These are phyloP conservation scores for Effrenium voratum DNA, from an alignment of 73 alveolate genomes.

Conservation along the genomic window DNA sequence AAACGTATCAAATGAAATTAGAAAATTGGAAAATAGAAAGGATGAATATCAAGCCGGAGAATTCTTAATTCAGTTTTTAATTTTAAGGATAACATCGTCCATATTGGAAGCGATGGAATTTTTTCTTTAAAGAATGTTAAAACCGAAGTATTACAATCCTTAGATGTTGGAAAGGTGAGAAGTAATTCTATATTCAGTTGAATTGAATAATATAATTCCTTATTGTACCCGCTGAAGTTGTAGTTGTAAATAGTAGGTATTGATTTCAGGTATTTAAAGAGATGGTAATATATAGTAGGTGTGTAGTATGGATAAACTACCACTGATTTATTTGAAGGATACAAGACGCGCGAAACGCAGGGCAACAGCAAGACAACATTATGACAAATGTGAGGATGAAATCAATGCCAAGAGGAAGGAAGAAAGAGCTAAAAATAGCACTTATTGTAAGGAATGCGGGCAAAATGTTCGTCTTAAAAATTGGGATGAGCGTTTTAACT, in stretches of 20 bases:
- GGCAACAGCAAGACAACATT: not conserved
- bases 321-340: not conserved
- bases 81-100: not conserved
- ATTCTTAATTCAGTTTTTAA: not conserved
- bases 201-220: too few relatives aligned
- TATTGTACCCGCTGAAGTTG: too few relatives aligned
- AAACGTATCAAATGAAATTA: not conserved
- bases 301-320: not conserved
- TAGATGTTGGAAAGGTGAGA: not conserved
- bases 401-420: not conserved
- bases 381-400: not conserved
- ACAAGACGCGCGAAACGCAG: not conserved
- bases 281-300: not conserved
- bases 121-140: not conserved
- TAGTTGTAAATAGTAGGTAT: not conserved
- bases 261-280: not conserved
- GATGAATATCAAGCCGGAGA: not conserved
- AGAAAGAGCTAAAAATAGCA: not conserved
- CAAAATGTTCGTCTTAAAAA: not conserved
- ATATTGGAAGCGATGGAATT: not conserved
- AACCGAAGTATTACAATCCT: not conserved
- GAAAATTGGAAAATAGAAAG: too few relatives aligned
- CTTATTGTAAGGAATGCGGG: not conserved
- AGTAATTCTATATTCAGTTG: not conserved
- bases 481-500: slow-evolving; percentile 23